Percentiles rank a stretch among this genome's conserved stretches.
Conservation (phyloP, 2,329 filamentous ascomycete species). For the Venturia aucupariae region DNA sequence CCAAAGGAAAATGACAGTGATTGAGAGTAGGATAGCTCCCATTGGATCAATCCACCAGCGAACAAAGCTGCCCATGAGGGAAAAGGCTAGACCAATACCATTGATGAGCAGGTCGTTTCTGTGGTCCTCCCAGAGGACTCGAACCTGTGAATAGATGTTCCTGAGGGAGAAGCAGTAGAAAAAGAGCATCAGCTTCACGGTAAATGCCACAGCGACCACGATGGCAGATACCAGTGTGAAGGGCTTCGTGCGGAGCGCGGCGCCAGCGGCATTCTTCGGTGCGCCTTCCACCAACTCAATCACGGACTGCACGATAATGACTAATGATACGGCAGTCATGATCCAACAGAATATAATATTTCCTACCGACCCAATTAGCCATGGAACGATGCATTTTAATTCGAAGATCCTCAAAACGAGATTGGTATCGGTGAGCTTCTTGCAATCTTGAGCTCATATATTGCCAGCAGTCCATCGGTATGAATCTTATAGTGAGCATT, state of each 20-base stretch:
- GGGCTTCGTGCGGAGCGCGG: slow-evolving; percentile 38
- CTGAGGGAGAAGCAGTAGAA: slow-evolving; percentile 87
- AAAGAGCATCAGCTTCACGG: slow-evolving; percentile 74
- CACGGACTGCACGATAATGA: slow-evolving; percentile 82
- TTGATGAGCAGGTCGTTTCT: slow-evolving; percentile 97
- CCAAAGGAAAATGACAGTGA: slow-evolving; percentile 74
- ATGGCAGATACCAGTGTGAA: slow-evolving; percentile 81
- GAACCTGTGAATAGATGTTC: slow-evolving; percentile 83
- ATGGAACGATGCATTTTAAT: too few relatives aligned
- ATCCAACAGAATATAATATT: slow-evolving; percentile 96
- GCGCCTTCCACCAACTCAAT: slow-evolving; percentile 54
- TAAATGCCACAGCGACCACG: slow-evolving; percentile 74
- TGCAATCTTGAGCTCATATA: too few relatives aligned
- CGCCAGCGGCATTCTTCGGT: slow-evolving; percentile 27
- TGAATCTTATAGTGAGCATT: too few relatives aligned
- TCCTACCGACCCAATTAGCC: too few relatives aligned
- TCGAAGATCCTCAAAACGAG: too few relatives aligned
- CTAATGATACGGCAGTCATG: slow-evolving; percentile 81
- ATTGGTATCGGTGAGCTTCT: too few relatives aligned
- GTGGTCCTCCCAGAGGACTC: slow-evolving; percentile 94
- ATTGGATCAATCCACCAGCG: slow-evolving; percentile 89
- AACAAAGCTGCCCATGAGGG: slow-evolving; percentile 9
- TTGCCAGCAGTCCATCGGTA: too few relatives aligned
- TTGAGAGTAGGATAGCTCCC: slow-evolving; percentile 76
- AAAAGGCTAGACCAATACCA: slow-evolving; percentile 54